These are phyloP conservation scores for Fusarium buxicola DNA, from an alignment of 2,329 filamentous ascomycete species.

Conservation along the genomic window DNA sequence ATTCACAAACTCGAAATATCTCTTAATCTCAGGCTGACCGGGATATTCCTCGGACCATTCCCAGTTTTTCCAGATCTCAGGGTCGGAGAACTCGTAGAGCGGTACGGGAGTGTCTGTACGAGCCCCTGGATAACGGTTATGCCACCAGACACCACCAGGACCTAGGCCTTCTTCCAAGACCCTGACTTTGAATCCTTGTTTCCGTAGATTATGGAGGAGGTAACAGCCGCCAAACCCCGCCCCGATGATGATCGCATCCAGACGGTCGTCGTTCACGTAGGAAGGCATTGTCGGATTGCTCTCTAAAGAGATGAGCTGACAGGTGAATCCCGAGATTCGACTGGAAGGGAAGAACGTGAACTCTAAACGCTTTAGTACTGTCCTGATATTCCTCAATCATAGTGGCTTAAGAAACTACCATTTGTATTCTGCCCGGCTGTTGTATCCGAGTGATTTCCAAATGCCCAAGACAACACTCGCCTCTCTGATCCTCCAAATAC, in stretches of 20 bases:
- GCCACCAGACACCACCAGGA: conserved; percentile 16
- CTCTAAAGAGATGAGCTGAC: background rate
- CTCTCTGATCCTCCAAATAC: too few species aligned
- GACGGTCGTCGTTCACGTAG: background rate
- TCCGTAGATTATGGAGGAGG: conserved; percentile 13
- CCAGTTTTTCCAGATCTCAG: conserved; percentile 54
- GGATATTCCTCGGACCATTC: conserved; percentile 52
- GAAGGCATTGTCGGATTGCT: conserved; percentile 13
- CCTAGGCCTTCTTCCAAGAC: conserved; percentile 15
- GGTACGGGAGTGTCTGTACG: conserved; percentile 50
- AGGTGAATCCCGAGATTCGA: background rate
- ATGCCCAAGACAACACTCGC: too few species aligned
- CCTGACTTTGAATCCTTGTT: conserved; percentile 5
- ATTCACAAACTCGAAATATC: conserved; percentile 58
- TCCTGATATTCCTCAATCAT: background rate
- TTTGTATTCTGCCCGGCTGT: background rate
- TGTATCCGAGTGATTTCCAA: background rate
- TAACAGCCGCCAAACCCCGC: conserved; percentile 24
- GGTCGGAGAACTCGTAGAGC: conserved; percentile 35
- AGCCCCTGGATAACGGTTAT: conserved; percentile 54
- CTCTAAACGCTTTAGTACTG: background rate
- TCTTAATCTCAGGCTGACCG: conserved; percentile 52
- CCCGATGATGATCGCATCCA: conserved; percentile 18
- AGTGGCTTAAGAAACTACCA: background rate
- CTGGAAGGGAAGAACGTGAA: background rate